phyloP scores from a whole-genome alignment of 352 stramenopile species.

The Pythium phragmiticola region DNA sequence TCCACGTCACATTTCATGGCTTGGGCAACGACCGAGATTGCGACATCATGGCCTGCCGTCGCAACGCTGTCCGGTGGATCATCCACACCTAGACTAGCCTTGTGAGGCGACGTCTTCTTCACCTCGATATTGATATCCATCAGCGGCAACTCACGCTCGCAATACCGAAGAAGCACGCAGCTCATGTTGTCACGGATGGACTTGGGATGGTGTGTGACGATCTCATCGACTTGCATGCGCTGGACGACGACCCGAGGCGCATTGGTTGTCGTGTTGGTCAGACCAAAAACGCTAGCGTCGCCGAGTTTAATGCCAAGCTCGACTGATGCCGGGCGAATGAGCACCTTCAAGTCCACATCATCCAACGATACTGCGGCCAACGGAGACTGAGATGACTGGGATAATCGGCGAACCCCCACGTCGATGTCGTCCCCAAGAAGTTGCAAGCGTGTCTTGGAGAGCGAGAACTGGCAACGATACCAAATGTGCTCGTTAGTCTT shows the following conservation, averaged over 20 bases:
- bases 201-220: slow-evolving; percentile 59
- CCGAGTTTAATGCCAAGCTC: slow-evolving; percentile 68
- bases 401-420: not conserved
- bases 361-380: slow-evolving; percentile 37
- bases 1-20: slow-evolving; percentile 81
- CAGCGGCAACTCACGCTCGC: slow-evolving; percentile 64
- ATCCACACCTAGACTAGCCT: slow-evolving; percentile 8
- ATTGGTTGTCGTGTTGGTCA: not conserved
- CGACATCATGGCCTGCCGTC: slow-evolving; percentile 32
- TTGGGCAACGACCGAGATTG: slow-evolving; percentile 72
- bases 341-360: slow-evolving; percentile 69
- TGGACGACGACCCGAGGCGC: slow-evolving; percentile 43
- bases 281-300: slow-evolving; percentile 62
- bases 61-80: not conserved
- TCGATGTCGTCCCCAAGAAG: slow-evolving; percentile 39
- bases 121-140: slow-evolving; percentile 68
- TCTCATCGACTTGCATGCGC: slow-evolving; percentile 72
- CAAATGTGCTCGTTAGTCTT: slow-evolving; percentile 67
- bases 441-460: slow-evolving; percentile 53
- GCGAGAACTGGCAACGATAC: slow-evolving; percentile 71
- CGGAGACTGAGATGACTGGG: not conserved
- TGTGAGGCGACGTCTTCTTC: slow-evolving; percentile 18
- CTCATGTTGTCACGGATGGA: slow-evolving; percentile 70
- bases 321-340: slow-evolving; percentile 61
- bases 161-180: slow-evolving; percentile 63